Evolutionary conservation across 768 basidiomycete genomes (phyloP), one percentile per base, ranked within the genome.

Genomic region (Flagelloscypha sp.): DNA sequence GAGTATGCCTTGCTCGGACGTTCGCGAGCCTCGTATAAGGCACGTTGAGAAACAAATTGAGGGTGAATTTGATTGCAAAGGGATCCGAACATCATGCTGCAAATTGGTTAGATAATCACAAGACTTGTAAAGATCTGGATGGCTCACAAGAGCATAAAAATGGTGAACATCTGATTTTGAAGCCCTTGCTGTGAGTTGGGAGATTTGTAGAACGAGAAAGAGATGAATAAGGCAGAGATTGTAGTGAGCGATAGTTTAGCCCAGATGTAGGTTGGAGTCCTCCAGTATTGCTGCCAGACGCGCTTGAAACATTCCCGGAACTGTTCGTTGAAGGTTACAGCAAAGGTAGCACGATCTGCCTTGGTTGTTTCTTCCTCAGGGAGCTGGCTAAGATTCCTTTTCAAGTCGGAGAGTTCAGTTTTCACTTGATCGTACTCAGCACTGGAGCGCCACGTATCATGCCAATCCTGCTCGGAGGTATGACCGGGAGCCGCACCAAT

Each of bases 381-480:
- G n/a, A 41, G n/a, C 1, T 37, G 27, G 13, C 40, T 33, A 4
- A 37, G 36, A 18, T 45, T 18, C n/a, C 35, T 31, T 16, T 42
- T 41, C 48, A 46, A 50, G 16, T 29, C 39, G 15, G 50, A 43
- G 32, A 71, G 63, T 34, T 68, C 59, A 7, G 44, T 39, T 39
- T 65, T 60, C 11, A 62, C 54, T 3, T 51, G 39, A n/a, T 47
- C 43, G 30, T 48, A 53, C 39, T 66, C 59, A 2, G 54, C 47
- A 6, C 63, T 66, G 22, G 65, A 50, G n/a, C 53, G 31, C 72
- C 66, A 77, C 1, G 61, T 47, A 22, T 70, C 56, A 35, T 66
- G 63, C 77, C 60, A 62, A 37, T 61, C 41, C 20, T 36, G 39
- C n/a, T 30, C 31, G 27, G 46, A 46, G 42, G 49, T 36, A 18